Evolutionary conservation across 148 eudicot species (phyloP).

Genomic region (Vaccinium vitisidaea): DNA sequence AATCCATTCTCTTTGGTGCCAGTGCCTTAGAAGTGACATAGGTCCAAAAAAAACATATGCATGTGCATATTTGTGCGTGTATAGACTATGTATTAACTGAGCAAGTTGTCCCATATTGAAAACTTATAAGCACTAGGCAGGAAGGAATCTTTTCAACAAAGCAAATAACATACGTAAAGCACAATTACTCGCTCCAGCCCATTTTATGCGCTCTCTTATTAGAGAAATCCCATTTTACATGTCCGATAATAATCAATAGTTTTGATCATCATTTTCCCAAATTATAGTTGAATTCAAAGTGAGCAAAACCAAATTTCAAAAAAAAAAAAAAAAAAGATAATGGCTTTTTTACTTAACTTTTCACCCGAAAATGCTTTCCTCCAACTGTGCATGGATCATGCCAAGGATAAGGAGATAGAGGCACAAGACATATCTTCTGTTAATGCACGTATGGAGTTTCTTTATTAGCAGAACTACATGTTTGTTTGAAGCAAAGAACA

Average conservation of each 20-base stretch:
- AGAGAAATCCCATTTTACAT: background rate
- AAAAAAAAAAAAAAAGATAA: background rate
- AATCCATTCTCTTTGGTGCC: constrained; percentile 1
- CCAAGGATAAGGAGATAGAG: background rate
- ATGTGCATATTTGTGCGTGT: background rate
- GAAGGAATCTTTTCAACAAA: background rate
- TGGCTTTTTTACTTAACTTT: background rate
- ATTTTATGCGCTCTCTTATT: background rate
- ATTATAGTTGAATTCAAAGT: background rate
- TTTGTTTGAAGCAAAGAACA: background rate
- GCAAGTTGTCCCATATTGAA: background rate
- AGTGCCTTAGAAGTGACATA: background rate
- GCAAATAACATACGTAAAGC: background rate
- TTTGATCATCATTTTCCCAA: background rate
- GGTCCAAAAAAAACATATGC: constrained; percentile 2
- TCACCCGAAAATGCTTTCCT: background rate
- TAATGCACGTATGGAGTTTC: background rate
- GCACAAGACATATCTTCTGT: background rate
- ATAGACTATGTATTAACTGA: background rate
- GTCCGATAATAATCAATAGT: background rate
- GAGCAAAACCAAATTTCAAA: background rate
- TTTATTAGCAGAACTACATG: background rate
- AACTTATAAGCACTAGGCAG: background rate
- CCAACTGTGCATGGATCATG: background rate
- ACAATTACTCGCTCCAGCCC: background rate